These are phyloP conservation scores for Chaetomiaceae sp. DNA, from an alignment of 2,329 filamentous ascomycete genomes.

Conservation along the genomic window DNA sequence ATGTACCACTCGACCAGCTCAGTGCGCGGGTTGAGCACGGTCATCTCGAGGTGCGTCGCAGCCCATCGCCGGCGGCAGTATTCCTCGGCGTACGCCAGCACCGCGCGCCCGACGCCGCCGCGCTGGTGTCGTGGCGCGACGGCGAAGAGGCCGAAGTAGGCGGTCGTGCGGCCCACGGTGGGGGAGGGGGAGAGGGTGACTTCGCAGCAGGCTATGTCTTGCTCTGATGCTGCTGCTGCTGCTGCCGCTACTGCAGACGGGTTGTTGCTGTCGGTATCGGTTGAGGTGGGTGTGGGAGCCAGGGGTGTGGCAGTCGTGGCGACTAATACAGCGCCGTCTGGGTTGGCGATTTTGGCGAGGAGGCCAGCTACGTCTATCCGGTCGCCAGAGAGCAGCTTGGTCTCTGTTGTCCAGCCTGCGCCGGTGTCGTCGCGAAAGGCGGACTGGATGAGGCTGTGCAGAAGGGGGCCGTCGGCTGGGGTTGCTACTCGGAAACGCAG, in stretches of 20 bases:
- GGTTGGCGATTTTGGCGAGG: constrained; percentile 34
- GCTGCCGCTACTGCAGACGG: background rate
- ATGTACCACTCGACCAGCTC: constrained; percentile 43
- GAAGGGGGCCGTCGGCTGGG: constrained; percentile 1
- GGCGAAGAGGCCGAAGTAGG: constrained; percentile 44
- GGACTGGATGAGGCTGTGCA: constrained; percentile 36
- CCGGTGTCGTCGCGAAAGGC: constrained; percentile 39
- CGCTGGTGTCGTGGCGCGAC: constrained; percentile 39
- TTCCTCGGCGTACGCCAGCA: constrained; percentile 37
- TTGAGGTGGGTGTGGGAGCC: constrained; percentile 20
- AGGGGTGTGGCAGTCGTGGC: constrained; percentile 18
- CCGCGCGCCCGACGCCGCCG: constrained; percentile 37
- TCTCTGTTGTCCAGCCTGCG: constrained; percentile 43
- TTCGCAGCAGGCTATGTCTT: constrained; percentile 40
- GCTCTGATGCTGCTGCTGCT: background rate
- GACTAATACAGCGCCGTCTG: constrained; percentile 33
- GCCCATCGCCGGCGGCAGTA: constrained; percentile 32
- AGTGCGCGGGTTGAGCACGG: constrained; percentile 36
- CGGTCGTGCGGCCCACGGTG: constrained; percentile 23
- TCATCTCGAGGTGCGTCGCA: constrained; percentile 35
- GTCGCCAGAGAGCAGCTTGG: constrained; percentile 37
- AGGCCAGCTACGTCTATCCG: constrained; percentile 34
- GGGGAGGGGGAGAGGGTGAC: too few species aligned
- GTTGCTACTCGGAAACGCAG: constrained; percentile 14
- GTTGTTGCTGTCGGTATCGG: background rate